Evolutionary conservation across 495 filamentous ascomycete genomes (phyloP).

Genomic region (Penicillium flavigenum): DNA sequence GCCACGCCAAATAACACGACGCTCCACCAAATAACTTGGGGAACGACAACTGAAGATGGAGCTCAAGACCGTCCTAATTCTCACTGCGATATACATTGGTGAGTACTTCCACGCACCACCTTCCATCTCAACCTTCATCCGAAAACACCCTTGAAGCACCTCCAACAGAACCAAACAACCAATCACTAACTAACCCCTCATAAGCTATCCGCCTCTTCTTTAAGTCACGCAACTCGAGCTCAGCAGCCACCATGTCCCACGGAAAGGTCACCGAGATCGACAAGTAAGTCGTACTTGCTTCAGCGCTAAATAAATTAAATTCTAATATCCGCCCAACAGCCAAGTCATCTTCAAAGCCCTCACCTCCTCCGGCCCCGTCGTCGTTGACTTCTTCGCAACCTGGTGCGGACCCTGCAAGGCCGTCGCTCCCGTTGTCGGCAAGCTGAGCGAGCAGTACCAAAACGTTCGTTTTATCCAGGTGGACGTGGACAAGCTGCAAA

Average conservation of each 20-base stretch:
- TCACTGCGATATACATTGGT: conserved; percentile 25
- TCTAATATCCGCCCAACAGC: conserved; percentile 22
- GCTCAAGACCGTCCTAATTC: conserved; percentile 24
- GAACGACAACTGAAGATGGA: conserved; percentile 19
- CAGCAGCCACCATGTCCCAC: conserved; percentile 25
- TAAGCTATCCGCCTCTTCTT: conserved; percentile 24
- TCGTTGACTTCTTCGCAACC: conserved; percentile 34
- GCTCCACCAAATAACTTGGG: conserved; percentile 1
- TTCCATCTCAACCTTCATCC: neutral
- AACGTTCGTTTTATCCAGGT: conserved; percentile 75
- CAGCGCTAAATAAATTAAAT: neutral
- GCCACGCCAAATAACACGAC: neutral
- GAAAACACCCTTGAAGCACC: too few relatives aligned
- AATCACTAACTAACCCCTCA: conserved; percentile 19
- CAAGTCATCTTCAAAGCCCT: conserved; percentile 34
- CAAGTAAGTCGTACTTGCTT: conserved; percentile 21
- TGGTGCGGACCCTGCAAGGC: conserved; percentile 34
- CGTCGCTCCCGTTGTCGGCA: conserved; percentile 29
- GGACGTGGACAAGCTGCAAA: conserved; percentile 78
- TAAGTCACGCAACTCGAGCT: conserved; percentile 15
- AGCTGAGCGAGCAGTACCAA: conserved; percentile 41
- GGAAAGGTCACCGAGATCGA: conserved; percentile 32
- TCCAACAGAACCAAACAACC: neutral
- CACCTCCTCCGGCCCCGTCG: conserved; percentile 25
- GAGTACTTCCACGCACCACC: neutral